phyloP scores from a whole-genome alignment of 2,329 filamentous ascomycete species.

The Beauveria scarabaeidicola region DNA sequence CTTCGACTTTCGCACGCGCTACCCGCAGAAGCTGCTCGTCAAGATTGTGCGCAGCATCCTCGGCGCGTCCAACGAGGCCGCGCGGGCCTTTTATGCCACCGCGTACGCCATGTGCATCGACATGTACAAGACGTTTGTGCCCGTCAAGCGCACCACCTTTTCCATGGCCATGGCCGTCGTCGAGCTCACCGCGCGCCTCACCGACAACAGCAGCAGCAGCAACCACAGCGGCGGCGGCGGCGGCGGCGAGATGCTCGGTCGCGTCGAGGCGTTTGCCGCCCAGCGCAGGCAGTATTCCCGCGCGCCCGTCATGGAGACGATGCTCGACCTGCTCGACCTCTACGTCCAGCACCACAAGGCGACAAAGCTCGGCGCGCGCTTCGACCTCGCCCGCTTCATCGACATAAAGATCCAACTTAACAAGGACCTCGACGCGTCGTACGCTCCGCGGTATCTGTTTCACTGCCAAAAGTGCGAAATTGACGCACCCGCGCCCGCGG shows the following conservation, averaged over 20 bases:
- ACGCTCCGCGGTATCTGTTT: constrained; percentile 55
- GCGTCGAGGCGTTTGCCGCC: constrained; percentile 40
- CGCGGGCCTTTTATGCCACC: constrained; percentile 51
- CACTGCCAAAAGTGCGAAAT: constrained; percentile 46
- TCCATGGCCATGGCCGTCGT: constrained; percentile 76
- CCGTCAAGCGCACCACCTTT: constrained; percentile 81
- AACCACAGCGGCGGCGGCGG: constrained; percentile 26
- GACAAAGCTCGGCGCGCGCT: constrained; percentile 65
- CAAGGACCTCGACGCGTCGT: constrained; percentile 60
- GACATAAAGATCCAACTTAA: constrained; percentile 82
- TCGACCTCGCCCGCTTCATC: constrained; percentile 72
- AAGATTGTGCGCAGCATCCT: constrained; percentile 63
- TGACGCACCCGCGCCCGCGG: constrained; percentile 18
- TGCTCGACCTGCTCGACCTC: constrained; percentile 83
- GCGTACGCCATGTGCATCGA: constrained; percentile 82
- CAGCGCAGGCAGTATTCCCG: constrained; percentile 38
- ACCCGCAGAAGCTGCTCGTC: constrained; percentile 75
- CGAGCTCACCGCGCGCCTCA: constrained; percentile 68
- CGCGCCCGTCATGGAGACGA: constrained; percentile 58
- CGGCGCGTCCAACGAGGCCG: constrained; percentile 29
- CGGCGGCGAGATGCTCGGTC: constrained; percentile 25
- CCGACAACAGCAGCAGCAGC: constrained; percentile 32
- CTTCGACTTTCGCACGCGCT: constrained; percentile 87
- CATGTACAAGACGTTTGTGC: constrained; percentile 86
- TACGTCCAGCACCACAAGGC: constrained; percentile 75